Conservation (phyloP, 805 yeast genomes). For the Candida maris region DNA sequence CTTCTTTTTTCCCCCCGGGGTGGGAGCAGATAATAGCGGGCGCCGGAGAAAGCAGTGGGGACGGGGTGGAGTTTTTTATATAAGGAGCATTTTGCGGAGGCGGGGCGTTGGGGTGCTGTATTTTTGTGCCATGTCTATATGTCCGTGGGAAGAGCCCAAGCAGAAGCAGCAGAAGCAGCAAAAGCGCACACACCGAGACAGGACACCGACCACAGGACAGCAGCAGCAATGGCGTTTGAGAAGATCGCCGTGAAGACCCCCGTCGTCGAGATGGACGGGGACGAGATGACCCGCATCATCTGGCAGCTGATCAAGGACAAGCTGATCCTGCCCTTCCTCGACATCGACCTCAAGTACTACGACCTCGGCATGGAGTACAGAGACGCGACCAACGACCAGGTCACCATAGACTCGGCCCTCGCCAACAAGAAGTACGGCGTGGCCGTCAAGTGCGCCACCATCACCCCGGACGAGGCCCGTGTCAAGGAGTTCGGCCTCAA, state of each 20-base stretch:
- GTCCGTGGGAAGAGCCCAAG: too few relatives aligned
- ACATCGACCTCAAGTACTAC: constrained; percentile 86
- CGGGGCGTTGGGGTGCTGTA: too few relatives aligned
- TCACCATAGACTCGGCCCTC: constrained; percentile 83
- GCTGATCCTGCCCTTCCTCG: constrained; percentile 79
- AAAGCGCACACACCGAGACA: too few relatives aligned
- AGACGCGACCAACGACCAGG: constrained; percentile 83
- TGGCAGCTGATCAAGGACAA: constrained; percentile 89
- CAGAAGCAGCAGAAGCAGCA: too few relatives aligned
- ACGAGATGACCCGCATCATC: constrained; percentile 95
- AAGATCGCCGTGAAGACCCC: constrained; percentile 84
- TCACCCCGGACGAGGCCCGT: constrained; percentile 96
- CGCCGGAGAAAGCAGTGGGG: too few relatives aligned
- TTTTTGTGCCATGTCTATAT: too few relatives aligned
- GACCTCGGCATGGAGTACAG: constrained; percentile 85
- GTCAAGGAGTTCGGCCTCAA: constrained; percentile 86
- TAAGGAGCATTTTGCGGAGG: too few relatives aligned
- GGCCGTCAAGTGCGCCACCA: constrained; percentile 96
- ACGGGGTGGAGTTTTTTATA: too few relatives aligned
- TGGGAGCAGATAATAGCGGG: too few relatives aligned
- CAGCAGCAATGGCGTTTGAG: constrained; percentile 21
- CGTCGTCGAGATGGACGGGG: constrained; percentile 96
- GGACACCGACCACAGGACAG: not conserved
- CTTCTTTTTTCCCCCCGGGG: too few relatives aligned
- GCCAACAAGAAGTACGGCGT: constrained; percentile 88